Base-by-base conservation (phyloP, 2,329 filamentous ascomycete genomes). In the Ceratocystis alfenasii region DNA sequence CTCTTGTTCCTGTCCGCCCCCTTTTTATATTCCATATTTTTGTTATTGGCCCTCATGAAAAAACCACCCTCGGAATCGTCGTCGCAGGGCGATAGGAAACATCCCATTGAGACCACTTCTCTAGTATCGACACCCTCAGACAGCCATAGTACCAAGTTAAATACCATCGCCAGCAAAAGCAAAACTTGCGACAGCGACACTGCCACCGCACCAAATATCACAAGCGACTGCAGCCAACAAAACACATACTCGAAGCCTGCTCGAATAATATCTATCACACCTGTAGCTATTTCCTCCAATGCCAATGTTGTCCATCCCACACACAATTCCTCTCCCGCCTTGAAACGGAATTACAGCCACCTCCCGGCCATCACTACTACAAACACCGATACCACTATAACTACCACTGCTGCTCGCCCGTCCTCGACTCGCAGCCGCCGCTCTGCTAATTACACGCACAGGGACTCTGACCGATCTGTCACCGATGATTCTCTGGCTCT, bases 341-440 rank as follows among this genome's bases (percentile, higher is more conserved):
- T 10, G 17, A 64, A 46, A 45, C 64, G 41, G 17, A 41, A 48
- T 44, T 17, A 33, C 41, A 28, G 44, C 50, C 33, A 63, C 30
- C 45, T 57, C 15, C 65, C 46, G 5, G 48, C 45, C 22, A 50
- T 60, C 8, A 64, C 61, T 62, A 62, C 63, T 15, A 41, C 66
- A 41, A 15, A 41, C 3, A 41, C 36, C 10, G 36, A 41, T 41
- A 41, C 36, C 10, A 41, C 36, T 41, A 5, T 45, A 22, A 64
- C 61, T 64, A 62, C 61, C 8, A 41, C 66, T 30, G 55, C 66
- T 33, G 61, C 66, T 69, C 71, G 28, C 70, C 70, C 65, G 70
- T 72, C 44, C 70, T 74, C 61, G 70, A 71, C 28, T 69, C 72
- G 41, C 69, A 72, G 7, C 70, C 72, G 30, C 69, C 71, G 63